phyloP scores from a whole-genome alignment of 768 basidiomycete genomes.

The Tremella yokohamensis region DNA sequence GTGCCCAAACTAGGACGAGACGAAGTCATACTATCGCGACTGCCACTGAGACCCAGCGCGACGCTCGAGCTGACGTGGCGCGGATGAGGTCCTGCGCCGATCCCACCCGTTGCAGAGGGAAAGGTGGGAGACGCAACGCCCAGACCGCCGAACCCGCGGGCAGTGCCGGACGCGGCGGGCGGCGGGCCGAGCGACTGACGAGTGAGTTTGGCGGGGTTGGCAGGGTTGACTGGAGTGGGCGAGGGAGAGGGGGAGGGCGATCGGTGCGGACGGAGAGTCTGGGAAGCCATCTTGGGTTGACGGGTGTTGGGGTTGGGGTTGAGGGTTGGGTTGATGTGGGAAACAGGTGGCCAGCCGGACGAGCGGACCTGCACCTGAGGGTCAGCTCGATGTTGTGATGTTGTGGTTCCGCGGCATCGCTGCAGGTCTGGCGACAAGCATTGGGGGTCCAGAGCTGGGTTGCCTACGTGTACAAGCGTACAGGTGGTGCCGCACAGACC shows the following conservation, averaged over 20 bases:
- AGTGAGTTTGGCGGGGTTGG: constrained; percentile 37
- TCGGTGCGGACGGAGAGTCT: constrained; percentile 43
- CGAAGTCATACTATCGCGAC: constrained; percentile 23
- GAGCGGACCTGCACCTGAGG: constrained; percentile 5
- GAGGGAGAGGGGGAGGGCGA: constrained; percentile 44
- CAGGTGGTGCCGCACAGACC: too few relatives aligned
- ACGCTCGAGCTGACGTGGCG: constrained; percentile 39
- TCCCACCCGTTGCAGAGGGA: constrained; percentile 4
- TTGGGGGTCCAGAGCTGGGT: too few relatives aligned
- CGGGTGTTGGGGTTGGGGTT: background rate
- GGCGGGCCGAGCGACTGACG: constrained; percentile 48
- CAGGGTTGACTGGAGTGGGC: constrained; percentile 30
- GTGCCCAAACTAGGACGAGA: constrained; percentile 31
- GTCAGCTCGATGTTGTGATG: background rate
- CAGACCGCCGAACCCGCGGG: constrained; percentile 38
- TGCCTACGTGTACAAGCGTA: too few relatives aligned
- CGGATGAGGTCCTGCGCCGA: constrained; percentile 17
- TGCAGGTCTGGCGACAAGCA: too few relatives aligned
- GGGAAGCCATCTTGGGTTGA: constrained; percentile 37
- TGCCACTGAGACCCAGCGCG: constrained; percentile 16
- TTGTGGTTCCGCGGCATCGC: too few relatives aligned
- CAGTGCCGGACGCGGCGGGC: constrained; percentile 20
- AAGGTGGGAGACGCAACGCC: constrained; percentile 27
- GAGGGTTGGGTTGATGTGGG: background rate
- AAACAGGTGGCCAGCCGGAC: constrained; percentile 8